Conservation (phyloP, 139 green algal genomes). For the Chlamydomonas incerta region DNA sequence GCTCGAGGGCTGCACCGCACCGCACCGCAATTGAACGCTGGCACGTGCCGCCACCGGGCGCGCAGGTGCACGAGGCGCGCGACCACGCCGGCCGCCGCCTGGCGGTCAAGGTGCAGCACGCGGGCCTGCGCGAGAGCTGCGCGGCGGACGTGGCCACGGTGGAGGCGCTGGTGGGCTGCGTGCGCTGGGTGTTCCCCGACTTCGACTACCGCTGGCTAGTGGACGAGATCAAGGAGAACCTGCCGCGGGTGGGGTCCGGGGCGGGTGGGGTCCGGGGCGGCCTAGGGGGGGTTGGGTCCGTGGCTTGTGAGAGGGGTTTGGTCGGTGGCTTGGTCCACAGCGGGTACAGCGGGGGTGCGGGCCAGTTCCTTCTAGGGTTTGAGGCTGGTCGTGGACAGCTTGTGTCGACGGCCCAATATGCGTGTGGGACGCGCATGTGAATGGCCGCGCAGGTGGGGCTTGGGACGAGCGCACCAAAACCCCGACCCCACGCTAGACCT, state of each 20-base stretch:
- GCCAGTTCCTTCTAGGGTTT: no score
- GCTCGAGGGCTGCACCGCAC: no score
- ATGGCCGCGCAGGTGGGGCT: no score
- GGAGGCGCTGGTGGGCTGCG: conserved; percentile 73
- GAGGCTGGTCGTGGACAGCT: no score
- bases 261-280: background rate
- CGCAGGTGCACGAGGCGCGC: conserved; percentile 84
- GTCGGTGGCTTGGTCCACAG: no score
- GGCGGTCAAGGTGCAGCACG: conserved; percentile 82
- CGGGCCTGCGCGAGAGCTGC: conserved; percentile 79
- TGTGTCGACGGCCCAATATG: no score
- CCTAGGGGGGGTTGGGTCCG: background rate
- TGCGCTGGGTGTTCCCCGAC: conserved; percentile 56
- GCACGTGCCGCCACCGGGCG: no score
- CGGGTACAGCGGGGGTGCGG: no score
- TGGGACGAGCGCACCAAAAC: no score
- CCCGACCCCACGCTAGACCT: background rate
- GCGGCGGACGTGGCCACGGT: conserved; percentile 88
- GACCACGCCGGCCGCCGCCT: conserved; percentile 77
- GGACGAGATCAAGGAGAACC: conserved; percentile 84
- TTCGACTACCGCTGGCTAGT: conserved; percentile 92
- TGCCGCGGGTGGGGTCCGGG: conserved; percentile 55
- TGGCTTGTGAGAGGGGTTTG: background rate
- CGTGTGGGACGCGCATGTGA: no score
- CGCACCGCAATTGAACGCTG: no score